phyloP scores from a whole-genome alignment of 345 rosid species.

The Rhodamnia argentea region DNA sequence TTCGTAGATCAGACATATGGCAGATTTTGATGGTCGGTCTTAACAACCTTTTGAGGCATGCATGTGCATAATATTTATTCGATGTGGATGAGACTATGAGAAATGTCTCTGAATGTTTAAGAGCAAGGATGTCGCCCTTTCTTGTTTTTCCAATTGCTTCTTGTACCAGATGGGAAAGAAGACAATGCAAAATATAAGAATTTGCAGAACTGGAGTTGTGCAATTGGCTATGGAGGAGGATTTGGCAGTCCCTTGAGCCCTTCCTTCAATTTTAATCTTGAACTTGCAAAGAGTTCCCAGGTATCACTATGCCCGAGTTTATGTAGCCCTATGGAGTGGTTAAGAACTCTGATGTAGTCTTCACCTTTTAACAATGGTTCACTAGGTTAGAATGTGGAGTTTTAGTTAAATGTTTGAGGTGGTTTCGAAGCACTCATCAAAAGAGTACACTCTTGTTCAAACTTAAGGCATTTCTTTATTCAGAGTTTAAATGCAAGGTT shows the following conservation, averaged over 20 bases:
- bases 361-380: neutral
- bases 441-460: neutral
- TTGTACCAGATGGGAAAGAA: conserved; percentile 41
- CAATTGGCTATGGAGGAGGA: conserved; percentile 79
- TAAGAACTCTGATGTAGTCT: neutral
- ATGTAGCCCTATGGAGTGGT: neutral
- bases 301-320: conserved; percentile 14
- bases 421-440: neutral
- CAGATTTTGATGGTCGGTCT: neutral
- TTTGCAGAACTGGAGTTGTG: conserved; percentile 75
- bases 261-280: conserved; percentile 78
- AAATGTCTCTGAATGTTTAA: neutral
- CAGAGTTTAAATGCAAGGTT: neutral
- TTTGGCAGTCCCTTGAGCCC: conserved; percentile 81
- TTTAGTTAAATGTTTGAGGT: neutral
- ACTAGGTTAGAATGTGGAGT: neutral
- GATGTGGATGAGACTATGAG: neutral
- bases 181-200: conserved; percentile 39
- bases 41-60: neutral
- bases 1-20: neutral
- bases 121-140: neutral
- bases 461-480: neutral
- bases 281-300: conserved; percentile 73
- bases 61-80: neutral
- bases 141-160: neutral